Evolutionary conservation across 805 yeast species (phyloP).

Genomic region (Danielia reshetovae): DNA sequence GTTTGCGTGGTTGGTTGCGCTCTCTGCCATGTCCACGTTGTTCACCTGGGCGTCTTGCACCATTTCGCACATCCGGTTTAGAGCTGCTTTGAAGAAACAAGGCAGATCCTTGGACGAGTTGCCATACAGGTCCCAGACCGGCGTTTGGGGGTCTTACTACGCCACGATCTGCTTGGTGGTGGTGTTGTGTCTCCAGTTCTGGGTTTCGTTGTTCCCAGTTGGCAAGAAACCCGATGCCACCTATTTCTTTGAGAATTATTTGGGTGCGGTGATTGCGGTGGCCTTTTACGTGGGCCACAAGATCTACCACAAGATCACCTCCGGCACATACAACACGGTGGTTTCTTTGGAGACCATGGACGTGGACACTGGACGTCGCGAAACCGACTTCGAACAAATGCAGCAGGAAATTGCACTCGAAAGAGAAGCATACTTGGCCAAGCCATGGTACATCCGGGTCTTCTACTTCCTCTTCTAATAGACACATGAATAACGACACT

Average conservation of each 20-base stretch:
- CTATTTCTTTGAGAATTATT: constrained; percentile 23
- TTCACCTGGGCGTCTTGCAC: constrained; percentile 43
- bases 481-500: too few species aligned
- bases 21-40: constrained; percentile 39
- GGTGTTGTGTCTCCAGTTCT: constrained; percentile 24
- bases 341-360: constrained; percentile 21
- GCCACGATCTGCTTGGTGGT: constrained; percentile 20
- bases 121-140: constrained; percentile 53
- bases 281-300: constrained; percentile 23
- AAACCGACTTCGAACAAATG: constrained; percentile 19
- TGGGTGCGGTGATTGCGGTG: constrained; percentile 22
- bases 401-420: constrained; percentile 22
- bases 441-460: constrained; percentile 15
- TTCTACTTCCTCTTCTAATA: constrained; percentile 13
- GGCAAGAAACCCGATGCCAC: constrained; percentile 18
- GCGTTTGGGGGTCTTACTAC: constrained; percentile 27
- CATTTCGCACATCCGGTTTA: constrained; percentile 37
- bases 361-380: constrained; percentile 24
- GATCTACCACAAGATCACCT: constrained; percentile 21
- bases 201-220: constrained; percentile 25
- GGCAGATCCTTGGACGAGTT: constrained; percentile 44
- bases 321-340: constrained; percentile 17
- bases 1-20: constrained; percentile 39
- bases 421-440: constrained; percentile 5
- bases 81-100: constrained; percentile 35